Evolutionary conservation across 2,329 filamentous ascomycete genomes (phyloP), one percentile per base, ranked within the genome.

Genomic region (Diaporthe citri): DNA sequence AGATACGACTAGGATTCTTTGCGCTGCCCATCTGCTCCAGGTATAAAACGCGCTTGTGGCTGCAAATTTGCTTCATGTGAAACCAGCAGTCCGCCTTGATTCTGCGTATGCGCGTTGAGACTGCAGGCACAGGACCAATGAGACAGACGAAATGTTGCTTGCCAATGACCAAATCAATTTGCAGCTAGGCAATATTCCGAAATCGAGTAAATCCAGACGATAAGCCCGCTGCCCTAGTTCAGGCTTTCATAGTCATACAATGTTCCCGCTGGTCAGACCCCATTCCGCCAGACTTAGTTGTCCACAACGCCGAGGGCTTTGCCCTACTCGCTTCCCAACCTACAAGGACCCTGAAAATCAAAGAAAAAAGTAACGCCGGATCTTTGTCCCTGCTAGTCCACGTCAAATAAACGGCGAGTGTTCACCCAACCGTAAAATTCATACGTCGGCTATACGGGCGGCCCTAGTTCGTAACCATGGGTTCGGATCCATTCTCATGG

Each of bases 381-480:
- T 48, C 64, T 41, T 31, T 55, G 48, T 28, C 7, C 34, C 48
- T 69, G n/a, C 31, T 36, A 48, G 7, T 55, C 48, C 46, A 20
- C 41, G 15, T 69, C n/a, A 69, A 41, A 31, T 6, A 28, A 39
- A 48, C 9, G 41, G 41, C 12, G 13, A 52, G 15, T 12, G 46
- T 10, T 67, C n/a, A n/a, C 25, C 60, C 60, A 9, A 41, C 41
- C 28, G 12, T 15, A 12, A 28, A 10, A 22, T 31, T 17, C 20
- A 25, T 31, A 28, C 6, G 48, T 39, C 46, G 34, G n/a, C 22
- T 17, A 34, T n/a, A 34, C 4, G n/a, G 46, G 48, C 36, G 69
- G 76, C 55, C 73, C 84, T 81, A 90, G 67, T 84, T 88, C 75
- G 87, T 90, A 76, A 89, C 84, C 88, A 90, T 90, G 9, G 85